Base-by-base conservation (phyloP, 2,329 filamentous ascomycete genomes). In the Raffaelea arxii region DNA sequence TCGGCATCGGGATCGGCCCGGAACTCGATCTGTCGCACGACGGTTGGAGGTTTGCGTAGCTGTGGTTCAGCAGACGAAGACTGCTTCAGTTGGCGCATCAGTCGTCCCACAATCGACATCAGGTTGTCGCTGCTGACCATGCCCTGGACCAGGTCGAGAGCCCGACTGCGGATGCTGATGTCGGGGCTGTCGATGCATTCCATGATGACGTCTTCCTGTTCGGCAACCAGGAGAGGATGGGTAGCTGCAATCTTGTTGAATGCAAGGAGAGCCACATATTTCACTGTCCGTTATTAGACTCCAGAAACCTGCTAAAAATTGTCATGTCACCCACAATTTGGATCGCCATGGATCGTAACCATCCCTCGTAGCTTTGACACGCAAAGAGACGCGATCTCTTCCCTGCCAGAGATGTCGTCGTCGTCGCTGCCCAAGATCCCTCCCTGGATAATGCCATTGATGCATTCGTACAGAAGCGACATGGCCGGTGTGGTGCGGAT, bases 401-500 rank as follows among this genome's bases (percentile, higher is more conserved):
- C 90, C 35, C 86, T 84, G 46, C 91, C 90, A 27, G 82, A 75
- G 19, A 82, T 79, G 45, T 87, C 86, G 35, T 54, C 38, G 53
- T 90, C 87, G 24, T 82, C 80, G 39, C 83, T 86, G 25, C 88
- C 86, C 43, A 98, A 70, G 48, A 98, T 95, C 1, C 92, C 92
- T 24, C 92, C 92, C 62, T 96, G 90, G 49, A 98, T 95, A 52
- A 98, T 94, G 22, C 92, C 92, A 62, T 94, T 96, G 65, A 98
- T 96, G 60, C 92, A 98, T 65, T 98, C 92, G 57, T 98, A 98
- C 6, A 97, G 69, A 24, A 98, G 67, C n/a, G 92, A 97, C 92
- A 97, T 97, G 24, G 92, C 92, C 5, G 86, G 85, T 0, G 92
- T 98, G 1, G 90, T 95, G 56, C 87, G 84, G 53, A 98, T 97